These are phyloP conservation scores for Oehlia diaphana DNA, from an alignment of 192 early-diverging fungal genomes.

Conservation along the genomic window DNA sequence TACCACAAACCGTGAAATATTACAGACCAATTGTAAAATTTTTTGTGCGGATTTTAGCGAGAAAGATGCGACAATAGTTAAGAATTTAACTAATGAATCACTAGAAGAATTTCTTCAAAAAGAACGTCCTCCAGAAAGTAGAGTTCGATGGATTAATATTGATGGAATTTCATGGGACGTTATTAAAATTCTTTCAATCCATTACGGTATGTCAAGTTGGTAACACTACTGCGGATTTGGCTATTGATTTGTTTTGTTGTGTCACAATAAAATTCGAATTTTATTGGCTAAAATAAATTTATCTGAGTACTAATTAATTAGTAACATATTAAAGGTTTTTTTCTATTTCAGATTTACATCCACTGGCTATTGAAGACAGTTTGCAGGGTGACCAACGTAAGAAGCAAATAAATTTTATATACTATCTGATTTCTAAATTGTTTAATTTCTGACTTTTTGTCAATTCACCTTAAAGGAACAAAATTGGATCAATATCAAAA, in stretches of 20 bases:
- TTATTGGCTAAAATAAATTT: too few relatives aligned
- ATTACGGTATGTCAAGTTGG: constrained; percentile 32
- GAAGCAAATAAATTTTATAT: neutral
- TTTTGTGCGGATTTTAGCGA: constrained; percentile 5
- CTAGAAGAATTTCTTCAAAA: neutral
- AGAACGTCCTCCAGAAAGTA: constrained; percentile 40
- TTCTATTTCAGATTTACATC: constrained; percentile 34
- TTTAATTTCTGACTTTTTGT: neutral
- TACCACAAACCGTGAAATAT: neutral
- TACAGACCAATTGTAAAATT: neutral
- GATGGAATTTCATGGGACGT: constrained; percentile 50
- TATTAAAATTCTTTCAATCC: constrained; percentile 38
- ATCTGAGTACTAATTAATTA: neutral
- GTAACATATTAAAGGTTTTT: too few relatives aligned
- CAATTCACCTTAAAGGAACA: constrained; percentile 3
- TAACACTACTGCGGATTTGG: too few relatives aligned
- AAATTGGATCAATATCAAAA: constrained; percentile 31
- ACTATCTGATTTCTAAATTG: neutral
- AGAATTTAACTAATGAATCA: neutral
- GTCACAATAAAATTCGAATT: too few relatives aligned
- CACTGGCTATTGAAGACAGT: constrained; percentile 38
- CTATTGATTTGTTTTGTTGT: too few relatives aligned
- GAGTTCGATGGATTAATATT: constrained; percentile 57
- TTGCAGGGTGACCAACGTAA: constrained; percentile 11
- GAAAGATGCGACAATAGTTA: neutral